These are phyloP conservation scores for Vaccinium vitisidaea DNA, from an alignment of 148 eudicot genomes.

Conservation along the genomic window DNA sequence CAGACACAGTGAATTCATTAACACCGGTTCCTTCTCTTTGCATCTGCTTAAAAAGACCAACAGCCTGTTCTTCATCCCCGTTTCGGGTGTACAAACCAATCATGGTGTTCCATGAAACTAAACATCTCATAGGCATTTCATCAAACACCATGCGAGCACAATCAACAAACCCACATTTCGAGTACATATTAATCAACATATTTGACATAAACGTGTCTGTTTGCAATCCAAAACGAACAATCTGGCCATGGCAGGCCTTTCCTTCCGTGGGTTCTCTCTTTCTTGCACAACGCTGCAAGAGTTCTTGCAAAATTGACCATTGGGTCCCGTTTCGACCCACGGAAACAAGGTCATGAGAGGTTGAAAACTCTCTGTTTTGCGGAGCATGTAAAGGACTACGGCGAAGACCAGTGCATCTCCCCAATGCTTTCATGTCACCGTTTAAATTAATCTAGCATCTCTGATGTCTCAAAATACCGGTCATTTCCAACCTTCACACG, in stretches of 20 bases:
- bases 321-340: background rate
- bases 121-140: constrained; percentile 53
- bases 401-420: background rate
- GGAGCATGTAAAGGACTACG: background rate
- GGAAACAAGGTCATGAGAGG: constrained; percentile 19
- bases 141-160: constrained; percentile 62
- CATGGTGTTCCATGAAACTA: constrained; percentile 82
- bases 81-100: constrained; percentile 61
- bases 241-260: constrained; percentile 57
- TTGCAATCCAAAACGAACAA: constrained; percentile 40
- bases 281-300: constrained; percentile 64
- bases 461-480: background rate
- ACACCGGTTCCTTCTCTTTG: constrained; percentile 43
- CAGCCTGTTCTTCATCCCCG: constrained; percentile 40
- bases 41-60: constrained; percentile 59
- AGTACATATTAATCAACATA: constrained; percentile 67
- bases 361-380: constrained; percentile 1
- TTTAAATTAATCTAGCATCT: background rate
- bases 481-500: background rate
- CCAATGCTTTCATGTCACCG: constrained; percentile 14
- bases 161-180: constrained; percentile 53
- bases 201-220: constrained; percentile 46
- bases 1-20: constrained; percentile 66
- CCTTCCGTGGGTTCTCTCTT: constrained; percentile 40
- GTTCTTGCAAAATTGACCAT: constrained; percentile 33